Conservation (phyloP, 2,329 filamentous ascomycete genomes). For the Penicillium sp. region DNA sequence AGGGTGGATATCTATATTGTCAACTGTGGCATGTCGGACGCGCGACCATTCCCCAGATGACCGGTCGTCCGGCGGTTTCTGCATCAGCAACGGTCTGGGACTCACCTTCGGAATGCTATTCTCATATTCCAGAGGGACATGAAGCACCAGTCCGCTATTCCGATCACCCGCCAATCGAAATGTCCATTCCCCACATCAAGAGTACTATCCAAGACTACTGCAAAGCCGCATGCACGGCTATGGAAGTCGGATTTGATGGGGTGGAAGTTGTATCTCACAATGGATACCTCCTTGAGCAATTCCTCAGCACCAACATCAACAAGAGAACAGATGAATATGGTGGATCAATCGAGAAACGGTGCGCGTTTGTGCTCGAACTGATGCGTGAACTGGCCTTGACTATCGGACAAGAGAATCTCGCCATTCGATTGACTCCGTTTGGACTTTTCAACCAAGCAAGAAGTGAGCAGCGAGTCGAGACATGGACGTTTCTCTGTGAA, state of each 20-base stretch:
- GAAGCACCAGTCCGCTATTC: conserved; percentile 15
- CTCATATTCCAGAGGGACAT: too few species aligned
- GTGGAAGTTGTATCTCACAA: conserved; percentile 46
- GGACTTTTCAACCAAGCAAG: conserved; percentile 50
- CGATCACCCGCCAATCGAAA: conserved; percentile 25
- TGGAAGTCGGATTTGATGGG: conserved; percentile 48
- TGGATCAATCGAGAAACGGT: conserved; percentile 47
- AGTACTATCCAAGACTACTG: conserved; percentile 36
- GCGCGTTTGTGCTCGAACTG: conserved; percentile 50
- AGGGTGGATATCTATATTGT: conserved; percentile 29
- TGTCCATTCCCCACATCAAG: conserved; percentile 40
- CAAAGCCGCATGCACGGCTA: conserved; percentile 40
- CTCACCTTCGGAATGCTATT: too few species aligned
- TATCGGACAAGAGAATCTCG: conserved; percentile 45
- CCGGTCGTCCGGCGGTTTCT: too few species aligned
- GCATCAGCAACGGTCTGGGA: too few species aligned
- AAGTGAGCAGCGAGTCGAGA: conserved; percentile 49
- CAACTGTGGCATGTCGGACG: conserved; percentile 38
- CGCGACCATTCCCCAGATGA: conserved; percentile 30
- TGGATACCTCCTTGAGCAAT: conserved; percentile 62
- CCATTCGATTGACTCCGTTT: conserved; percentile 57
- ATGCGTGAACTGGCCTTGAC: conserved; percentile 47
- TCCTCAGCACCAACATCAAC: conserved; percentile 56
- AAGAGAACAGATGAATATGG: conserved; percentile 47
- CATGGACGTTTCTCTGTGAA: conserved; percentile 48